Evolutionary conservation across 768 basidiomycete species (phyloP).

Genomic region (Fistulinella prunicolor): DNA sequence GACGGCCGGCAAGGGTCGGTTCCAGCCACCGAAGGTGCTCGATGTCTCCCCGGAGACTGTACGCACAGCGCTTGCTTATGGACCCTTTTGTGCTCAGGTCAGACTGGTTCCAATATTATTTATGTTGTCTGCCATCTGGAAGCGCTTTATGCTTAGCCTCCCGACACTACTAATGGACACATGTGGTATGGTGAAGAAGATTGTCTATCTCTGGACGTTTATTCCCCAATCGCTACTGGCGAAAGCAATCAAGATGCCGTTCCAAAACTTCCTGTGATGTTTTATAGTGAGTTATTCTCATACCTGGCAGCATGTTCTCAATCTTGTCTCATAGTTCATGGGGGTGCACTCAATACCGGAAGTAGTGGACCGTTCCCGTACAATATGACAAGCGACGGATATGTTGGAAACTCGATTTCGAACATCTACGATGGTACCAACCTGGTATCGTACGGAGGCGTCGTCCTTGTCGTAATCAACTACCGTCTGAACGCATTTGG

Average conservation of each 20-base stretch:
- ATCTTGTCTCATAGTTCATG: slow-evolving; percentile 1
- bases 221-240: slow-evolving; percentile 1
- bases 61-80: slow-evolving; percentile 6
- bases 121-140: too few relatives aligned
- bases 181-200: slow-evolving; percentile 6
- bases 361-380: slow-evolving; percentile 12
- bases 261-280: slow-evolving; percentile 11
- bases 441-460: slow-evolving; percentile 11
- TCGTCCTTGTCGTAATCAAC: slow-evolving; percentile 13
- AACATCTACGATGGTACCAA: slow-evolving; percentile 12
- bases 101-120: too few relatives aligned
- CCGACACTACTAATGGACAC: slow-evolving; percentile 12
- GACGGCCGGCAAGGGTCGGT: not conserved
- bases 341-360: slow-evolving; percentile 11
- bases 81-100: slow-evolving; percentile 12
- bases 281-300: slow-evolving; percentile 7
- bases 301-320: not conserved
- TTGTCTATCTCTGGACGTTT: slow-evolving; percentile 13
- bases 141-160: too few relatives aligned
- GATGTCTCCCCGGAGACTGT: not conserved
- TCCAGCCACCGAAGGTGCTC: slow-evolving; percentile 9
- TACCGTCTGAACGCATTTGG: slow-evolving; percentile 13
- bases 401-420: slow-evolving; percentile 5
- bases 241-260: not conserved
- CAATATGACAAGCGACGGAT: slow-evolving; percentile 11